Base-by-base conservation (phyloP, 768 basidiomycete genomes). In the Termitomyces sp. region DNA sequence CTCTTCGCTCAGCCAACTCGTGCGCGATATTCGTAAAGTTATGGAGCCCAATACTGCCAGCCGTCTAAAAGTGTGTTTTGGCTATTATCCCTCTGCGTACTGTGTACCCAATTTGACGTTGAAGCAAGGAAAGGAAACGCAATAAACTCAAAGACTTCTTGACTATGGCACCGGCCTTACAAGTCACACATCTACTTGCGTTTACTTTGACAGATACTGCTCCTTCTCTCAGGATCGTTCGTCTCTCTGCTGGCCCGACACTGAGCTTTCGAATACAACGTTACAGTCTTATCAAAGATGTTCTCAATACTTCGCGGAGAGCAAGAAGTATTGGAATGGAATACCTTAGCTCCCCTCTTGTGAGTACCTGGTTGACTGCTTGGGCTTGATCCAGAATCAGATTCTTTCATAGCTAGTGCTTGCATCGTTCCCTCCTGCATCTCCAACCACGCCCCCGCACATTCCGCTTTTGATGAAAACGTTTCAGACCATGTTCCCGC, bases 1-100 rank as follows among this genome's bases (percentile, higher is more conserved):
- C 19, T 77, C 81, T 49, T 93, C 92, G 8, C 75, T 98, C 55
- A 73, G 85, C 5, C 91, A 94, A 66, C 87, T 99, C 38, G 95
- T 98, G 19, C 82, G 91, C 55, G 96, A 99, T 73, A 75, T 97
- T 66, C 79, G 97, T 66, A 91, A 91, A 71, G 91, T 97, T 58
- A 92, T 99, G 91, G 97, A 99, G 69, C 97, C 97, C 58, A 93
- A 98, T 66, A 99, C 97, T 14, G 97, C 96, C 19, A 87, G 86
- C 60, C 81, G 97, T 50, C 79, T 99, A n/a, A 86, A 76, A 73
- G 95, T 96, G 60, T 61, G 75, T 75, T 23, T 28, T 47, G 14
- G 9, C 11, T 21, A 21, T 48, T 3, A 15, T 14, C 23, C 11
- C 30, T 30, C 53, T 53, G 42, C 10, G 40, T 54, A 17, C 28